phyloP scores from a whole-genome alignment of 2,329 filamentous ascomycete genomes.

The Eutypella sp. region DNA sequence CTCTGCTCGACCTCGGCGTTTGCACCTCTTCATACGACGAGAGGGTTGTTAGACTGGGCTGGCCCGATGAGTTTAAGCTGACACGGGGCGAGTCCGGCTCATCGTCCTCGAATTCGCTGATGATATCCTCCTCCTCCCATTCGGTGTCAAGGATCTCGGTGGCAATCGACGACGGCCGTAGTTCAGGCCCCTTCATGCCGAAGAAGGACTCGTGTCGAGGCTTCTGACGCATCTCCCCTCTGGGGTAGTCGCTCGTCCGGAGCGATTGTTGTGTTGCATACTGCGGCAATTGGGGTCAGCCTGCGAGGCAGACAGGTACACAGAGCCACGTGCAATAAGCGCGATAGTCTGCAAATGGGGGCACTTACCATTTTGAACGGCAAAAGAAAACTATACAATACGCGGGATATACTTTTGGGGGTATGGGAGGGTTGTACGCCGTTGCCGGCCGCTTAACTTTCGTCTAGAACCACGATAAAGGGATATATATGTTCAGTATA shows the following conservation, averaged over 20 bases:
- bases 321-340: not conserved
- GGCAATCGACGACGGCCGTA: constrained; percentile 62
- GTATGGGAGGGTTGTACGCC: constrained; percentile 24
- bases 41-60: constrained; percentile 77
- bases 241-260: constrained; percentile 27
- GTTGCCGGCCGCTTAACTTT: constrained; percentile 25
- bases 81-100: constrained; percentile 55
- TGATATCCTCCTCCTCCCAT: constrained; percentile 59
- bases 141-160: constrained; percentile 79
- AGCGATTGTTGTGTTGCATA: constrained; percentile 23
- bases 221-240: constrained; percentile 50
- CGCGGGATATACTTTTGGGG: constrained; percentile 17
- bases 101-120: constrained; percentile 55
- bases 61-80: constrained; percentile 66
- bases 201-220: constrained; percentile 56
- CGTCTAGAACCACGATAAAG: constrained; percentile 25
- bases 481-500: constrained; percentile 22
- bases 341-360: no score
- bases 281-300: constrained; percentile 17
- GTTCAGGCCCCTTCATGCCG: constrained; percentile 47
- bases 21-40: constrained; percentile 81
- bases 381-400: constrained; percentile 12
- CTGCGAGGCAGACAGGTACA: not conserved
- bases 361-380: constrained; percentile 20
- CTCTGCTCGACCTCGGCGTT: constrained; percentile 66